Evolutionary conservation across 371 early-diverging fungal species (phyloP).

Genomic region (Lichtheimia ramosa): DNA sequence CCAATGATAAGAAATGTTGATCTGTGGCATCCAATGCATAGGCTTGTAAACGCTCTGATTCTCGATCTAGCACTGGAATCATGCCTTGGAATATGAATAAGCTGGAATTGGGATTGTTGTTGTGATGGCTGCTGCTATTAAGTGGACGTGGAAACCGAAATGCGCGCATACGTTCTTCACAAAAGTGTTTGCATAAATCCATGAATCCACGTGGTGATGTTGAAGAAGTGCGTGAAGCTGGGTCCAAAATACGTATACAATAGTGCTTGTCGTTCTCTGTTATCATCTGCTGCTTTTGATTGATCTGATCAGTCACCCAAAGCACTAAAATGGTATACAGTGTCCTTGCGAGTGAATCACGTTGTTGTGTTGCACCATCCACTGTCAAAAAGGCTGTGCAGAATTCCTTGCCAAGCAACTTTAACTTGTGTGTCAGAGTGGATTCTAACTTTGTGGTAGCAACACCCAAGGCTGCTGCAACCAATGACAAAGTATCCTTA

Average conservation of each 20-base stretch:
- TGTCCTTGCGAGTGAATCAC: constrained; percentile 72
- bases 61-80: constrained; percentile 30
- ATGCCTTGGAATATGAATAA: constrained; percentile 8
- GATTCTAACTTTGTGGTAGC: constrained; percentile 50
- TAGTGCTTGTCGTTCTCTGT: constrained; percentile 3
- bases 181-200: constrained; percentile 83
- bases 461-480: constrained; percentile 83
- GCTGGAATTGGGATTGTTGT: background rate
- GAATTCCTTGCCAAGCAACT: constrained; percentile 66
- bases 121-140: background rate
- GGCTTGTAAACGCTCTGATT: constrained; percentile 33
- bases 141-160: constrained; percentile 18
- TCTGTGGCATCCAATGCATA: constrained; percentile 48
- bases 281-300: constrained; percentile 48
- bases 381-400: constrained; percentile 82
- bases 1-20: constrained; percentile 26
- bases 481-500: constrained; percentile 67
- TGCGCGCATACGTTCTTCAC: constrained; percentile 79
- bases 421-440: constrained; percentile 67
- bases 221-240: constrained; percentile 58
- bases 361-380: constrained; percentile 57
- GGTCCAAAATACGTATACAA: constrained; percentile 69
- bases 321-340: constrained; percentile 75
- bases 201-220: constrained; percentile 57
- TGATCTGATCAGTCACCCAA: constrained; percentile 79